Conservation (phyloP, 345 rosid genomes). For the Gossypium turneri region DNA sequence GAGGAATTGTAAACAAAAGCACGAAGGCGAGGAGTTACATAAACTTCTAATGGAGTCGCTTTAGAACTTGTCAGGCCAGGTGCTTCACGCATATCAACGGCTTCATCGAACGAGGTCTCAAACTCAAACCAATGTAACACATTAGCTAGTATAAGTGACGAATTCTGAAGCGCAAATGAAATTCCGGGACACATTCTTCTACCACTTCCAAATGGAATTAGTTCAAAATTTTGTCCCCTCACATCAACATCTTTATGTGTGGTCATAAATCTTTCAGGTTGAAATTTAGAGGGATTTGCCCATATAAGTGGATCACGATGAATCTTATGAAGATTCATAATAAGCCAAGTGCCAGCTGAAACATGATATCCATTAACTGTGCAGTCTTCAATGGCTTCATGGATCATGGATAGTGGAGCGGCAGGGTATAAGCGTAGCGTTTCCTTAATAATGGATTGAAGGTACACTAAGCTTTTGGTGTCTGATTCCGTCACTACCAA, state of each 20-base stretch:
- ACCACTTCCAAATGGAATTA: constrained; percentile 29
- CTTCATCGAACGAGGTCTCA: constrained; percentile 11
- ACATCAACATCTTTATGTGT: constrained; percentile 22
- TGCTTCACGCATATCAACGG: constrained; percentile 25
- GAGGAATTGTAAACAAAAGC: background rate
- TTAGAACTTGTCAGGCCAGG: constrained; percentile 15
- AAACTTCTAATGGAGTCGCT: constrained; percentile 4
- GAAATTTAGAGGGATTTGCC: constrained; percentile 24
- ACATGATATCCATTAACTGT: constrained; percentile 16
- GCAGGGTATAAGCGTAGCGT: constrained; percentile 32
- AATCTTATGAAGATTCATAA: constrained; percentile 22
- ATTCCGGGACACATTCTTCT: constrained; percentile 34
- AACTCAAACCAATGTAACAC: constrained; percentile 33
- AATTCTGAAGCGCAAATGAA: constrained; percentile 23
- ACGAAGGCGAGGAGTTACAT: background rate
- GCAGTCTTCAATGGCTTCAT: constrained; percentile 25
- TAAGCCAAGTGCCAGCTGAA: constrained; percentile 22
- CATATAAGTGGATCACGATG: constrained; percentile 31
- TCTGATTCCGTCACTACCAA: constrained; percentile 25
- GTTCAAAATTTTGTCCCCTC: constrained; percentile 22
- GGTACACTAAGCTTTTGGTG: constrained; percentile 23
- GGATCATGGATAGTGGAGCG: constrained; percentile 22
- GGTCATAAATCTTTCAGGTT: constrained; percentile 30
- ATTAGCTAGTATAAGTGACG: constrained; percentile 22
- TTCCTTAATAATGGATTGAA: constrained; percentile 38